These are phyloP conservation scores for Byssochlamys sp. DNA, from an alignment of 2,329 filamentous ascomycete genomes.

Conservation along the genomic window DNA sequence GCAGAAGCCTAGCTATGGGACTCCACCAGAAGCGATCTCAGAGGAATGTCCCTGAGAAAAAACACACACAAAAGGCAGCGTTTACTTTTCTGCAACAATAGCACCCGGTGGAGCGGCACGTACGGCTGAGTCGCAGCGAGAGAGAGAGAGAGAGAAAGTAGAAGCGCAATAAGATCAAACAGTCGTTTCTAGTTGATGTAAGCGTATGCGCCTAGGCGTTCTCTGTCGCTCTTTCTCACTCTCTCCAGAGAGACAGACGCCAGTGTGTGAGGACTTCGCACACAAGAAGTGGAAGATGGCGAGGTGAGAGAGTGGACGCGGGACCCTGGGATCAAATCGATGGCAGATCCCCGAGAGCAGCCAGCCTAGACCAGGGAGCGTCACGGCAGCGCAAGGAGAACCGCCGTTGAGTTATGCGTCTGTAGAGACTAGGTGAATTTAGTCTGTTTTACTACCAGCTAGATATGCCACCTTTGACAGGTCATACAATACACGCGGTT, in stretches of 20 bases:
- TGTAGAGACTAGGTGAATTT: background rate
- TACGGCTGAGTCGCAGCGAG: background rate
- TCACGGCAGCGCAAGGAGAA: background rate
- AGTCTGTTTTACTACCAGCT: background rate
- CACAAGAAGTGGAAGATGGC: background rate
- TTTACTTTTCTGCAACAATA: background rate
- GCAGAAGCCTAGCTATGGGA: background rate
- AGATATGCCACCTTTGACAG: background rate
- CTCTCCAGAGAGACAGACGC: background rate
- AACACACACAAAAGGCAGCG: background rate
- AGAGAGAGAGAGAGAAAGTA: too few relatives aligned
- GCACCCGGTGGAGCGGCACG: background rate
- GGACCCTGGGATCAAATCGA: background rate
- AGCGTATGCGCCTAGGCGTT: background rate
- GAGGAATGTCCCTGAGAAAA: slow-evolving; percentile 37
- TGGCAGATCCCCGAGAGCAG: background rate
- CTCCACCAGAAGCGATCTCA: background rate
- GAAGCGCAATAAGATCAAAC: background rate
- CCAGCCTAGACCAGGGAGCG: background rate
- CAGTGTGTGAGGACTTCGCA: background rate
- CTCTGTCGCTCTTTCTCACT: background rate
- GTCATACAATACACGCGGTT: background rate
- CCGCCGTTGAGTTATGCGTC: background rate
- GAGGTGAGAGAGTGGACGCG: background rate
- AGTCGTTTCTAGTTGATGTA: background rate